Base-by-base conservation (phyloP, 139 green algal genomes). In the Edaphochlamys debaryana region DNA sequence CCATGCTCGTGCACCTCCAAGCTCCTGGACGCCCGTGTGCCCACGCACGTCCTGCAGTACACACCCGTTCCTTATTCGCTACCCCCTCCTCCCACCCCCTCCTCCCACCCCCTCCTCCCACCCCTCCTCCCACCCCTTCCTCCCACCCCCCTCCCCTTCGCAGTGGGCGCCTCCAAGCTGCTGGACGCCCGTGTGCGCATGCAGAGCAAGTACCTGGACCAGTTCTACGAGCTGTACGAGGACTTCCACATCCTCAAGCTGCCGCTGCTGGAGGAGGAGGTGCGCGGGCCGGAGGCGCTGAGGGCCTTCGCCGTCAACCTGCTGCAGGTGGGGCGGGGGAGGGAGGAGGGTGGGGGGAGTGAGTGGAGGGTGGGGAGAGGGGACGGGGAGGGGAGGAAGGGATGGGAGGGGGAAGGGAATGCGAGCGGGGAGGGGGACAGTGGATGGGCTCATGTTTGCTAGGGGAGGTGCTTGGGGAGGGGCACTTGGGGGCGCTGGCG, bases 141-240 rank as follows among this genome's bases (percentile, higher is more conserved):
- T 29, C n/a, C n/a, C n/a, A n/a, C 5, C 34, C 34, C 34, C 4
- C 69, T 6, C 11, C 13, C 77, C 2, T 27, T 13, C 19, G 62
- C 85, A 86, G 82, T 89, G 5, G 85, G 83, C 41, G 86, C 79
- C 30, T 95, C 90, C 29, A 38, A 64, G 41, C 90, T 99, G 67
- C 90, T 99, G 40, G 86, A 90, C 69, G 95, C 96, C 29, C 89
- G 96, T 19, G 88, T 98, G 67, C 91, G 91, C 67, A 99, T 99
- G 96, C 96, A 99, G 89, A 88, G 96, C 40, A 98, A 98, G 85
- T 98, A 98, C 83, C 85, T 96, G n/a, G 86, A 93, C 19, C 91
- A 97, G 88, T 99, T 95, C 86, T 88, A 98, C 48, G 97, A 99
- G 79, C 88, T 99, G 69, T 99, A 99, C 81, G 97, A 98, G 77